These are phyloP conservation scores for Solidago caesia DNA, from an alignment of 129 eudicot genomes.

Conservation along the genomic window DNA sequence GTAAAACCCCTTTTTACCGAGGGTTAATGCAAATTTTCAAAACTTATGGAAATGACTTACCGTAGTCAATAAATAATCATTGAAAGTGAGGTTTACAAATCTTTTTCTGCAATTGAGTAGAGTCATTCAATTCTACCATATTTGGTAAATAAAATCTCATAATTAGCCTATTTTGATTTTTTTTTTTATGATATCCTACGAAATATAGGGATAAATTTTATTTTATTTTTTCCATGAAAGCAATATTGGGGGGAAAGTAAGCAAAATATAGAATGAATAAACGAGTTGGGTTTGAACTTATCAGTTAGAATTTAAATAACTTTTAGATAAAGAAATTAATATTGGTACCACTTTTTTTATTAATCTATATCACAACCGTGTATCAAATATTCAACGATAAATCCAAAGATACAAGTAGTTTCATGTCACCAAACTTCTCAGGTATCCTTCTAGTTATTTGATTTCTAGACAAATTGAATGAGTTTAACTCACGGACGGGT, in stretches of 20 bases:
- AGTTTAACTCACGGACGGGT: no score
- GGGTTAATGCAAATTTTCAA: slow-evolving; percentile 3
- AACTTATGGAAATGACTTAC: slow-evolving; percentile 17
- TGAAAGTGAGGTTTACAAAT: slow-evolving; percentile 21
- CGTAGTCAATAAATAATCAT: slow-evolving; percentile 19
- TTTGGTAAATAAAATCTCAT: slow-evolving; percentile 24
- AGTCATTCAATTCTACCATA: slow-evolving; percentile 9
- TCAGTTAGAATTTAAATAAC: no score
- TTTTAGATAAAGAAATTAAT: background rate
- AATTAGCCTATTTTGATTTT: background rate
- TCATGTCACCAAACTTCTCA: background rate
- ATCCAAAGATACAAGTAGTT: background rate
- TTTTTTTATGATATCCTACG: background rate
- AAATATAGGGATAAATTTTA: background rate
- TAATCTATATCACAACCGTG: no score
- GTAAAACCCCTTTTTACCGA: background rate
- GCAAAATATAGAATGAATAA: background rate
- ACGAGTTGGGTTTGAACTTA: background rate
- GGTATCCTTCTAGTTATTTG: no score
- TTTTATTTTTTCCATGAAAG: no score
- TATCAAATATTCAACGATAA: no score
- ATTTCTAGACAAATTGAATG: no score
- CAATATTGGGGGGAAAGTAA: no score
- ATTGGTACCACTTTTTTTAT: no score
- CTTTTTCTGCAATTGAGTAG: background rate